Evolutionary conservation across 352 stramenopile genomes (phyloP).

Genomic region (Globisporangium okanoganense): DNA sequence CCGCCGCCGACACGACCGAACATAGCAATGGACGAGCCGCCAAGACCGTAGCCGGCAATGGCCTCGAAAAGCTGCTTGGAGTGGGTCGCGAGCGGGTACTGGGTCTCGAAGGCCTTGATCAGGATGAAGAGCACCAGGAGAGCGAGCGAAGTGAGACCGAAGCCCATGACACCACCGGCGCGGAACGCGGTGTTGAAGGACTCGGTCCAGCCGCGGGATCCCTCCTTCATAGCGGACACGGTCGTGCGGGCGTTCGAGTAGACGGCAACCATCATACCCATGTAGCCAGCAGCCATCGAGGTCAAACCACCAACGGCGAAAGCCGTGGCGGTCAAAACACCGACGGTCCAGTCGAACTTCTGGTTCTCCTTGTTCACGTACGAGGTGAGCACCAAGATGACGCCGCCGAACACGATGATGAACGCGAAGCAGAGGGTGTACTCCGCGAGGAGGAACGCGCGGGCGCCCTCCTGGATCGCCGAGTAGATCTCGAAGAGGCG

Average conservation of each 20-base stretch:
- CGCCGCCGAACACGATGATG: constrained; percentile 85
- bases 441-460: constrained; percentile 97
- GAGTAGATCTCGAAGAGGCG: constrained; percentile 92
- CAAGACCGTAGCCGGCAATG: constrained; percentile 97
- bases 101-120: constrained; percentile 91
- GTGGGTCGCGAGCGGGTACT: constrained; percentile 86
- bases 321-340: constrained; percentile 92
- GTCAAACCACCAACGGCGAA: constrained; percentile 98
- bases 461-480: constrained; percentile 97
- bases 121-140: constrained; percentile 97
- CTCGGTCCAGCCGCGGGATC: constrained; percentile 89
- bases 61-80: constrained; percentile 93
- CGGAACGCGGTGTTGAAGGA: constrained; percentile 99
- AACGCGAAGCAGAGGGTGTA: constrained; percentile 98
- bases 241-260: constrained; percentile 99
- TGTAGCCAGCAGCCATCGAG: constrained; percentile 97
- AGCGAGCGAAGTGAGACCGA: constrained; percentile 95
- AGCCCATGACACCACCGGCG: constrained; percentile 99
- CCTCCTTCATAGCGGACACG: constrained; percentile 94
- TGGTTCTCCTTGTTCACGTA: constrained; percentile 84
- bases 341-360: constrained; percentile 87
- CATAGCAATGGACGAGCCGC: constrained; percentile 98
- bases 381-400: constrained; percentile 91
- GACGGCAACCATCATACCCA: constrained; percentile 99
- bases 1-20: constrained; percentile 99